phyloP scores from a whole-genome alignment of 768 basidiomycete genomes.

The Russula brevipes region DNA sequence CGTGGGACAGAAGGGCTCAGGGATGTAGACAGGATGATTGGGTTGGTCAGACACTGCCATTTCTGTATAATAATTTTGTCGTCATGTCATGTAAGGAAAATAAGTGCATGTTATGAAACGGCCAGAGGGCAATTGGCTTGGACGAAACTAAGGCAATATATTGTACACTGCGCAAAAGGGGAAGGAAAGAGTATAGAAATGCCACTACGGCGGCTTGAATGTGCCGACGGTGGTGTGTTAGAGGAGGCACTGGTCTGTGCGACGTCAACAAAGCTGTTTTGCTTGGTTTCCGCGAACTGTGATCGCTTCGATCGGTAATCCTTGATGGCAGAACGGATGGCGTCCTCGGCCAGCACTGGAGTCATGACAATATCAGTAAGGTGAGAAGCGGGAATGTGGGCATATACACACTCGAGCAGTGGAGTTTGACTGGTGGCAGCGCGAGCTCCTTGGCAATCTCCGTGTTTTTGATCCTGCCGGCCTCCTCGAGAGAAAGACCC shows the following conservation, averaged over 20 bases:
- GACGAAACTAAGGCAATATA: background rate
- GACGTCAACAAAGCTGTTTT: constrained; percentile 66
- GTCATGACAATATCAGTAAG: constrained; percentile 2
- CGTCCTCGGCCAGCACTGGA: constrained; percentile 93
- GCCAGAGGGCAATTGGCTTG: background rate
- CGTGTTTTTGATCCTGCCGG: constrained; percentile 96
- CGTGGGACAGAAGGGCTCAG: constrained; percentile 50
- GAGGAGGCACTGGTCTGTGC: constrained; percentile 51
- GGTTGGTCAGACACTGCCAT: background rate
- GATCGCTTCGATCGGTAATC: constrained; percentile 87
- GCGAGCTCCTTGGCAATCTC: constrained; percentile 98
- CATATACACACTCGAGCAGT: constrained; percentile 75
- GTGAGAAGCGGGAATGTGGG: background rate
- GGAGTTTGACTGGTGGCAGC: constrained; percentile 92
- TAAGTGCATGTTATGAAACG: background rate
- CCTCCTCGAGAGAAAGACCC: constrained; percentile 89
- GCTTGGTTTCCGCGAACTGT: constrained; percentile 44
- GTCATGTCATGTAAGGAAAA: background rate
- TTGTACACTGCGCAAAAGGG: constrained; percentile 16
- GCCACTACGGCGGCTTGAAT: constrained; percentile 37
- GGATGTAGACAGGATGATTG: background rate
- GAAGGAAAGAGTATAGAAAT: background rate
- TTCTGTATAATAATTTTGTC: constrained; percentile 2
- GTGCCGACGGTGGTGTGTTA: constrained; percentile 49
- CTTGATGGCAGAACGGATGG: constrained; percentile 96